Evolutionary conservation across 164 flowering plant genomes (phyloP), one percentile per base, ranked within the genome.

Genomic region (Vitis amurensis): DNA sequence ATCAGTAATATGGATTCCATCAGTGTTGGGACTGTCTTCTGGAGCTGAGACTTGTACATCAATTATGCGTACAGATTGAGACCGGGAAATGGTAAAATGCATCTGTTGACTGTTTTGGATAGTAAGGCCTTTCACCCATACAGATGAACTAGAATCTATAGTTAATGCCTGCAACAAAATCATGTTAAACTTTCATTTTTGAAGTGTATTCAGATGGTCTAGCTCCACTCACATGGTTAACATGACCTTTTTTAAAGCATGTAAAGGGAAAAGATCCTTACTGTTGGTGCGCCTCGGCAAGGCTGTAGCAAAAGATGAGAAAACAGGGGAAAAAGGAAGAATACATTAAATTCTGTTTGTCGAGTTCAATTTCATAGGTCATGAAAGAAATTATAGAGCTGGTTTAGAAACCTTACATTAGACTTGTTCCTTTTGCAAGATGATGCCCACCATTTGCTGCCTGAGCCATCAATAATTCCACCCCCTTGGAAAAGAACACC

Each of bases 21-120:
- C 99, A 30, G 99, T 96, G 83, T 96, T 96, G 44, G 99, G 99
- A 74, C 99, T 96, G 78, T 87, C 90, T 65, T 65, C 92, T 16
- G 99, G 99, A 66, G 97, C 80, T 5, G 89, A 76, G 68, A 96
- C 75, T 64, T 27, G 69, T n/a, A 93, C 83, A 67, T 66, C 66
- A 53, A 72, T 55, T 9, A 96, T 58, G 1, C 91, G 85, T 15
- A 93, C 97, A 9, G 88, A 71, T 2, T 86, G 78, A 19, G 73
- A 88, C 27, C 80, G 80, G 1, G 91, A 75, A 70, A 95, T 85
- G 47, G 78, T 74, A 66, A 95, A 90, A 77, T 95, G 78, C 89
- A 95, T 95, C 77, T 95, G 99, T 73, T 90, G 98, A 81, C 97
- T 84, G 71, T 95, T 91, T 73, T 78, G 82, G 61, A 96, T 81